These are phyloP conservation scores for Puya raimondii DNA, from an alignment of 176 grass and related monocot genomes.

Conservation along the genomic window DNA sequence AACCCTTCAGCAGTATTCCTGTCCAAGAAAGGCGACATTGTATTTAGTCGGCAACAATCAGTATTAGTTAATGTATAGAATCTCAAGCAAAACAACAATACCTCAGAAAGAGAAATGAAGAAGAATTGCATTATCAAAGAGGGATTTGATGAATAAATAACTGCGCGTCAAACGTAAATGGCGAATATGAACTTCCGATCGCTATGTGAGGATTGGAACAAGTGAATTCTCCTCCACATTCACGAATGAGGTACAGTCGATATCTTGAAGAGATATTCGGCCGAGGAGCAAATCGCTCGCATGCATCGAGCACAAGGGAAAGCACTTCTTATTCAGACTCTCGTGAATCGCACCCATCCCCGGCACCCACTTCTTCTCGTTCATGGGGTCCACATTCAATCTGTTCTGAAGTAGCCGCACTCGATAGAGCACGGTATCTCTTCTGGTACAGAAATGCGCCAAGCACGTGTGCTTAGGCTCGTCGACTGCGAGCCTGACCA, in stretches of 20 bases:
- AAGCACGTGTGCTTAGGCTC: constrained; percentile 40
- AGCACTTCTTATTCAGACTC: constrained; percentile 88
- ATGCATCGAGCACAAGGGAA: constrained; percentile 66
- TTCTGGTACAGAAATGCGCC: constrained; percentile 64
- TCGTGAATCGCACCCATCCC: constrained; percentile 73
- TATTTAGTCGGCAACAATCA: background rate
- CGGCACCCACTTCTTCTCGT: constrained; percentile 75
- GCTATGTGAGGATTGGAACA: background rate
- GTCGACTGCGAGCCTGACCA: constrained; percentile 56
- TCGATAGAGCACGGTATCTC: constrained; percentile 55
- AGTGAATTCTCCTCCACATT: constrained; percentile 34
- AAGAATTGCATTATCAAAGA: background rate
- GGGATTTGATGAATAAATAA: background rate
- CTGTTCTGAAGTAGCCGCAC: constrained; percentile 85
- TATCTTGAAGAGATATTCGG: constrained; percentile 77
- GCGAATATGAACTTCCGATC: background rate
- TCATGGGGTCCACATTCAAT: constrained; percentile 70
- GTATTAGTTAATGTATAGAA: background rate
- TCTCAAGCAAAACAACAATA: background rate
- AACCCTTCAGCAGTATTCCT: background rate
- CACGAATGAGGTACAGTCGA: constrained; percentile 69
- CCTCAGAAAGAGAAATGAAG: background rate
- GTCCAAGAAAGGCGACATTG: background rate
- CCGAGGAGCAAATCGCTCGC: constrained; percentile 67
- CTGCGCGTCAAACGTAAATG: background rate